A percentile compares a stretch with the other conserved stretches of the same genome.
These are phyloP conservation scores for Hymenoscyphus repandus DNA, from an alignment of 2,329 filamentous ascomycete genomes.

Conservation along the genomic window DNA sequence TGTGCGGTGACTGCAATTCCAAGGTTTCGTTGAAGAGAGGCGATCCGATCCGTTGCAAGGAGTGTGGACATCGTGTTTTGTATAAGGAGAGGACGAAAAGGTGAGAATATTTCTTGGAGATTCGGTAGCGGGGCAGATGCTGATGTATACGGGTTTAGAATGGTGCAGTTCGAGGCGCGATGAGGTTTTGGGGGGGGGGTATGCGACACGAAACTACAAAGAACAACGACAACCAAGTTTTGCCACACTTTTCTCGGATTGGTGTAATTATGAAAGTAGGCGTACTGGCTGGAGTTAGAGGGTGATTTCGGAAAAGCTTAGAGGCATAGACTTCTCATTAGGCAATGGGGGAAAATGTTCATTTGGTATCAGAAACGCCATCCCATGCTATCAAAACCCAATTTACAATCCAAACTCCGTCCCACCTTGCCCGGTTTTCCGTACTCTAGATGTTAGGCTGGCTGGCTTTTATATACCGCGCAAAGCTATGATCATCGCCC, in stretches of 20 bases:
- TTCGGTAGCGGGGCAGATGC: constrained; percentile 3
- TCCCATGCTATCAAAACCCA: not conserved
- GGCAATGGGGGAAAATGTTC: not conserved
- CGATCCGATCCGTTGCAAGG: constrained; percentile 80
- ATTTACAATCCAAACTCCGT: not conserved
- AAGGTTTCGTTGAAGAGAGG: constrained; percentile 71
- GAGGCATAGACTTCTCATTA: not conserved
- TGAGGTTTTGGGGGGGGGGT: constrained; percentile 34
- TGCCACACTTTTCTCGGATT: not conserved
- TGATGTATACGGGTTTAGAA: constrained; percentile 48
- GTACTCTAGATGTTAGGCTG: constrained; percentile 29
- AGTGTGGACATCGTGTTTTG: constrained; percentile 90
- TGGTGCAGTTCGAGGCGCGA: constrained; percentile 98
- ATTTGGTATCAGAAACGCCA: constrained; percentile 6
- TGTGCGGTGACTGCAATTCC: constrained; percentile 80
- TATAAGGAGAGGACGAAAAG: constrained; percentile 98
- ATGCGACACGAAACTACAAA: constrained; percentile 1
- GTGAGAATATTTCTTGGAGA: constrained; percentile 46
- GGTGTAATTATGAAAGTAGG: not conserved
- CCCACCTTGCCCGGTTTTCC: not conserved
- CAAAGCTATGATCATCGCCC: constrained; percentile 31
- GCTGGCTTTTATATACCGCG: constrained; percentile 30
- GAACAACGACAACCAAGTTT: not conserved
- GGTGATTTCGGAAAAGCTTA: too few species aligned
- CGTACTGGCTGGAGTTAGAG: not conserved